Base-by-base conservation (phyloP, 2,329 filamentous ascomycete genomes). In the Trichoderma aggressivum region DNA sequence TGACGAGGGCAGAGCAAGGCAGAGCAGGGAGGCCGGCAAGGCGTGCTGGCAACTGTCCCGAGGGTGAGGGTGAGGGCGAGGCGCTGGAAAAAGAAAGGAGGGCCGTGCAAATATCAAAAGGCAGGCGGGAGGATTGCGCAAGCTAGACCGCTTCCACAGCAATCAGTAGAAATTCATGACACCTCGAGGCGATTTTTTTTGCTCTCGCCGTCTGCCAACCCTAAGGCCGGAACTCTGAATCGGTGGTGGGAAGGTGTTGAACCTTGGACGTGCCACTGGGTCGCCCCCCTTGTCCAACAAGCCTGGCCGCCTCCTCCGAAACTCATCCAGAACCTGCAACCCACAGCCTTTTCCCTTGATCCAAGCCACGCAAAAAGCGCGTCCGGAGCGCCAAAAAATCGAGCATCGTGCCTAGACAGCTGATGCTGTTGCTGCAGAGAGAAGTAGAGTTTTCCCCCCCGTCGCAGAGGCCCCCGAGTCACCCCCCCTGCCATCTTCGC, bases 391-490 rank as follows among this genome's bases (percentile, higher is more conserved):
- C 74, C 69, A 73, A 76, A 77, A 69, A 53, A 28, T 32, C 34
- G 34, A 68, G 53, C 75, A 73, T 77, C 79, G 79, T 78, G 78
- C 80, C 76, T 71, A 36, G 71, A 75, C 74, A 73, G 75, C 77
- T 75, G 76, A 80, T 81, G 78, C 78, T 77, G 74, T 74, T 76
- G 74, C 74, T 73, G 70, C 71, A 75, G 74, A 76, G 74, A 74
- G 72, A 76, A 76, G 79, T 80, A 75, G 55, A 18, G 10, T 53
- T 67, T 60, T 68, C 30, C 43, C 16, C 59, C 18, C 59, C 18
- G 18, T 21, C 30, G 32, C 50, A 24, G 5, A 53, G 6, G 56
- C 56, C n/a, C 30, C 30, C 53, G 28, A 59, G 56, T 18, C n/a
- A n/a, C 32, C 21, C 34, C 58, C 58, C 58, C 58, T 32, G 39